Conservation (phyloP, 2,329 filamentous ascomycete genomes). For the Chaetomium globosum region DNA sequence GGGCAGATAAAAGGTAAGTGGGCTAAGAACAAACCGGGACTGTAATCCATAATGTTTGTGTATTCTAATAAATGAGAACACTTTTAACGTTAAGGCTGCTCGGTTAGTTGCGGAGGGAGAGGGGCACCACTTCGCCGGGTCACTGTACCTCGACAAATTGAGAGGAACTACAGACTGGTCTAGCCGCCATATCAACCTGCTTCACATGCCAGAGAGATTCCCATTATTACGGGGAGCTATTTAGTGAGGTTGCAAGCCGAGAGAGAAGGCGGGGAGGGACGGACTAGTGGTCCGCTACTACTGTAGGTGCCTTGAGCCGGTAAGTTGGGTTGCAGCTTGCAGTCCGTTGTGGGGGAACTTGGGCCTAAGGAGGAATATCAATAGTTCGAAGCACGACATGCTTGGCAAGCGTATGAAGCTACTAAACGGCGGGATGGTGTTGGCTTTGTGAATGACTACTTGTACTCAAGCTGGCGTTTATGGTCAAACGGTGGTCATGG, state of each 20-base stretch:
- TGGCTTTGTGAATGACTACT: not conserved
- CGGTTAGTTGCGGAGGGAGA: too few relatives aligned
- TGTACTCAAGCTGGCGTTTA: not conserved
- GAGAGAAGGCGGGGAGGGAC: not conserved
- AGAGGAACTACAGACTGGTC: not conserved
- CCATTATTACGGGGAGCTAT: not conserved
- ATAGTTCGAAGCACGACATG: not conserved
- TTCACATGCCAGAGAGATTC: slow-evolving; percentile 2
- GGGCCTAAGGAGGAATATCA: not conserved
- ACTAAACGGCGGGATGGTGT: not conserved
- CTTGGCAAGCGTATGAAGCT: not conserved
- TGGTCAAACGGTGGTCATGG: not conserved
- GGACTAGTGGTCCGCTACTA: not conserved
- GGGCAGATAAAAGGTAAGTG: too few relatives aligned
- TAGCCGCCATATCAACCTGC: not conserved
- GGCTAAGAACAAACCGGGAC: too few relatives aligned
- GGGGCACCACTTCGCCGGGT: too few relatives aligned
- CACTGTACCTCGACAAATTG: too few relatives aligned
- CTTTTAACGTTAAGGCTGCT: too few relatives aligned
- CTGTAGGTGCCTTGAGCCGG: not conserved
- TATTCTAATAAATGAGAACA: too few relatives aligned
- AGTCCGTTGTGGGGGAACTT: not conserved
- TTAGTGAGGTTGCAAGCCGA: slow-evolving; percentile 11
- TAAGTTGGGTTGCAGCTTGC: not conserved
- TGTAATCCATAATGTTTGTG: too few relatives aligned